Evolutionary conservation across 768 basidiomycete species (phyloP).

Genomic region (Chalciporus pseudorubinellus): DNA sequence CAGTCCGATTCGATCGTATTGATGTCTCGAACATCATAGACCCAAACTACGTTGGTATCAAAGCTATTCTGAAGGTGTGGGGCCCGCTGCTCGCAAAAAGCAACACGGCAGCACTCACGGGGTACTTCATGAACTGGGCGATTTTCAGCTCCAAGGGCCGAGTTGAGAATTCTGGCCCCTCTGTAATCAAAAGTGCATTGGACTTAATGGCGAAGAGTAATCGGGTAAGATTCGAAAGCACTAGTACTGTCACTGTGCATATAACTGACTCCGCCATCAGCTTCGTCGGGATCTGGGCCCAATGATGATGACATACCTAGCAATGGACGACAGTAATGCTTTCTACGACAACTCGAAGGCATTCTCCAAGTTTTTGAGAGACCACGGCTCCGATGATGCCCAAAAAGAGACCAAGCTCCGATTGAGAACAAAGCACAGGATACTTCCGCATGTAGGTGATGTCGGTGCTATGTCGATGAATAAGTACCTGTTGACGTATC

Average conservation of each 20-base stretch:
- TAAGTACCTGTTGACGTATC: background rate
- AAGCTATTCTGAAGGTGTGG: constrained; percentile 35
- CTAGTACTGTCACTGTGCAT: background rate
- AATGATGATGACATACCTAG: constrained; percentile 1
- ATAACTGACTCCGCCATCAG: constrained; percentile 8
- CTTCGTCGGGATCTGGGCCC: constrained; percentile 3
- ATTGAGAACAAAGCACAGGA: constrained; percentile 28
- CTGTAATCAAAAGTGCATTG: background rate
- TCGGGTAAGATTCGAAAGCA: constrained; percentile 14
- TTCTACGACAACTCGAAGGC: constrained; percentile 38
- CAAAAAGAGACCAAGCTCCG: constrained; percentile 16
- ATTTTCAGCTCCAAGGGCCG: background rate
- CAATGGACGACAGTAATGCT: constrained; percentile 13
- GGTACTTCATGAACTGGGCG: constrained; percentile 52
- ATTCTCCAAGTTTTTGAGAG: constrained; percentile 36
- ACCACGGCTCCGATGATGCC: constrained; percentile 24
- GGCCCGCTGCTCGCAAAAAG: constrained; percentile 35
- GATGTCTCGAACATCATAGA: constrained; percentile 51
- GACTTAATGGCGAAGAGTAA: constrained; percentile 12
- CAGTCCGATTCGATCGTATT: constrained; percentile 42
- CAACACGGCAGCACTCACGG: constrained; percentile 34
- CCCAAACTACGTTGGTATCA: constrained; percentile 39
- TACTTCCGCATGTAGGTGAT: constrained; percentile 40
- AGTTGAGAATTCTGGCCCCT: constrained; percentile 6
- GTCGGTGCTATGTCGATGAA: background rate